These are phyloP conservation scores for Scheffersomyces spartinae DNA, from an alignment of 805 yeast genomes.

Conservation along the genomic window DNA sequence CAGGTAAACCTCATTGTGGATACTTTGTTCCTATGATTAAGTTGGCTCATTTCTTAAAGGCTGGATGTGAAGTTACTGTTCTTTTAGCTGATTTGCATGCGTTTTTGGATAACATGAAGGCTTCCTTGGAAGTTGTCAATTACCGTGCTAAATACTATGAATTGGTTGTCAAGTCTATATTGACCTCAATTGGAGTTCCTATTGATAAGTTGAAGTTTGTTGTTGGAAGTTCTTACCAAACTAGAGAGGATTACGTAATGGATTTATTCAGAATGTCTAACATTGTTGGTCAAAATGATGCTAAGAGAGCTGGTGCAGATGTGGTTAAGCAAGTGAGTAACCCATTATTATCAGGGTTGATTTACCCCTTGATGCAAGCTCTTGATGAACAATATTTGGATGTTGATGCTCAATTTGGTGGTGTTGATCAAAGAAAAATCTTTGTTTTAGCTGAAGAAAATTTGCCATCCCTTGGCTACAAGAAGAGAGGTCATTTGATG, in stretches of 20 bases:
- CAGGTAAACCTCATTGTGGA: constrained; percentile 98
- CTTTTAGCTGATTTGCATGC: constrained; percentile 94
- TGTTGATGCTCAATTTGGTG: constrained; percentile 94
- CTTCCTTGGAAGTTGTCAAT: constrained; percentile 83
- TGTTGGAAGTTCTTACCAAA: constrained; percentile 85
- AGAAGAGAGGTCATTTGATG: constrained; percentile 97
- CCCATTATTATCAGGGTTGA: constrained; percentile 86
- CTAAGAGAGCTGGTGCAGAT: constrained; percentile 98
- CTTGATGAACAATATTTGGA: constrained; percentile 85
- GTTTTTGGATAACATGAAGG: constrained; percentile 95
- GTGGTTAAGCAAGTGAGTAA: constrained; percentile 96
- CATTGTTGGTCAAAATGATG: constrained; percentile 84
- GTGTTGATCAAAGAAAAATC: constrained; percentile 93
- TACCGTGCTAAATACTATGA: constrained; percentile 89
- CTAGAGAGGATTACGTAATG: constrained; percentile 65
- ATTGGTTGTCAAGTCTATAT: constrained; percentile 68
- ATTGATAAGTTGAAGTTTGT: constrained; percentile 78
- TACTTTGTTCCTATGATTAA: constrained; percentile 97
- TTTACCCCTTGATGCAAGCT: constrained; percentile 98
- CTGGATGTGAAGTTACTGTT: constrained; percentile 91
- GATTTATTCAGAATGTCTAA: constrained; percentile 84
- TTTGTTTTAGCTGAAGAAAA: constrained; percentile 95
- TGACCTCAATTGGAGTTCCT: constrained; percentile 81
- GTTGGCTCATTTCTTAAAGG: constrained; percentile 85
- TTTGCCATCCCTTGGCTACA: constrained; percentile 78